These are phyloP conservation scores for Hypoxylon rubiginosum DNA, from an alignment of 2,329 filamentous ascomycete genomes.

Conservation along the genomic window DNA sequence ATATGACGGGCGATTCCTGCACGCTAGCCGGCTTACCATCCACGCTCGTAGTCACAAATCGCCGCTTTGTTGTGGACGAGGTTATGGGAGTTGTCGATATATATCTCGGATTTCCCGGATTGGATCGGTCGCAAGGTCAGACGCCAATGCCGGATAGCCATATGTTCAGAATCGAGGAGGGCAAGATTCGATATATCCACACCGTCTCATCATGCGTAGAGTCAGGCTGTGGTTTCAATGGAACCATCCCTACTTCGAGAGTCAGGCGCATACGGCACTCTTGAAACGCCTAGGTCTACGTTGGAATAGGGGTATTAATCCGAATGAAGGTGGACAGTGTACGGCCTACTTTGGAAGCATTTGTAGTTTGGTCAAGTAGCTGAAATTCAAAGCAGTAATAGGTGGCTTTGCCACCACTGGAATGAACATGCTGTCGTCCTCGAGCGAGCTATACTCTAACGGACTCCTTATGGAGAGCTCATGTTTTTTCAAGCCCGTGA, in stretches of 20 bases:
- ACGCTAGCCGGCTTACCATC: conserved; percentile 48
- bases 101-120: conserved; percentile 49
- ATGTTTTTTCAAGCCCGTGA: too few relatives aligned
- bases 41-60: conserved; percentile 48
- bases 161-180: conserved; percentile 48
- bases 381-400: too few relatives aligned
- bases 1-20: conserved; percentile 47
- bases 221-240: conserved; percentile 45
- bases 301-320: too few relatives aligned
- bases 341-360: too few relatives aligned
- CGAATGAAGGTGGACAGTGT: too few relatives aligned
- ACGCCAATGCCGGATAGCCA: conserved; percentile 49
- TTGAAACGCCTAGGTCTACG: not conserved
- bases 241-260: conserved; percentile 27
- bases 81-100: conserved; percentile 49
- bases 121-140: conserved; percentile 42
- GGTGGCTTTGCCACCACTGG: too few relatives aligned
- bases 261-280: conserved; percentile 13
- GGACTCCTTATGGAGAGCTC: too few relatives aligned
- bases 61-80: conserved; percentile 51
- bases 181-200: conserved; percentile 52
- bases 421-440: too few relatives aligned
- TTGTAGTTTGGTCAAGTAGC: too few relatives aligned
- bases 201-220: conserved; percentile 49
- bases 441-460: too few relatives aligned